phyloP scores from a whole-genome alignment of 2,329 filamentous ascomycete genomes.

The Cercospora nicotianae region DNA sequence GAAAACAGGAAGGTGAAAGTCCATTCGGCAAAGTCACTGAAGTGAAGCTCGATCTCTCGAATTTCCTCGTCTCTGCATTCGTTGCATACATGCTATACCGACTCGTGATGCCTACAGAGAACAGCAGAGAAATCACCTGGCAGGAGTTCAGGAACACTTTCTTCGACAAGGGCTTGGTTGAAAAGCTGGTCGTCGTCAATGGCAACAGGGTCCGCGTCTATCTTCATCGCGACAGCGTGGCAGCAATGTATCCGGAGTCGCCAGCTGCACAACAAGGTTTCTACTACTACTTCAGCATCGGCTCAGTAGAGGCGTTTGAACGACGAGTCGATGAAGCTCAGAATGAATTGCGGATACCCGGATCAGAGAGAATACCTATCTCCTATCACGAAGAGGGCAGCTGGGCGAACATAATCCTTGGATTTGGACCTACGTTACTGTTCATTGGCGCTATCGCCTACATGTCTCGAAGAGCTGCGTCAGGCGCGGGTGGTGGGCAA shows the following conservation, averaged over 20 bases:
- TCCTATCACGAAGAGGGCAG: conserved; percentile 77
- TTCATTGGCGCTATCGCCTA: conserved; percentile 82
- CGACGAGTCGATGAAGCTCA: conserved; percentile 84
- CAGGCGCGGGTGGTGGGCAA: conserved; percentile 59
- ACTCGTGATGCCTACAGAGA: conserved; percentile 65
- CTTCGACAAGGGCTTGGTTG: conserved; percentile 91
- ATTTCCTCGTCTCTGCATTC: conserved; percentile 59
- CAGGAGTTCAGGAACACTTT: conserved; percentile 94
- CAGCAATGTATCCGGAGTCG: conserved; percentile 73
- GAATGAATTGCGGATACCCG: conserved; percentile 79
- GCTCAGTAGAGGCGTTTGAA: conserved; percentile 91
- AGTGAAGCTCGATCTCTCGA: conserved; percentile 57
- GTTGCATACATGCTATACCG: conserved; percentile 64
- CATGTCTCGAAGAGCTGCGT: conserved; percentile 72
- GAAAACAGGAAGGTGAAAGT: conserved; percentile 30
- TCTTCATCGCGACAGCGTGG: conserved; percentile 72
- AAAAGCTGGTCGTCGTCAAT: conserved; percentile 83
- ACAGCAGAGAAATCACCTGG: conserved; percentile 85
- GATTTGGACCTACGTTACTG: conserved; percentile 84
- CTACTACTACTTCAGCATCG: conserved; percentile 92
- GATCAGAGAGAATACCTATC: conserved; percentile 86
- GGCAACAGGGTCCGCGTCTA: conserved; percentile 76
- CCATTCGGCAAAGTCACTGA: conserved; percentile 44
- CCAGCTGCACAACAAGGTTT: conserved; percentile 67
- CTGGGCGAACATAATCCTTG: conserved; percentile 69